A percentile compares a stretch with the other conserved stretches of the same genome.
These are phyloP conservation scores for Tylopilus vinaceipallidus DNA, from an alignment of 768 basidiomycete genomes.

Conservation along the genomic window DNA sequence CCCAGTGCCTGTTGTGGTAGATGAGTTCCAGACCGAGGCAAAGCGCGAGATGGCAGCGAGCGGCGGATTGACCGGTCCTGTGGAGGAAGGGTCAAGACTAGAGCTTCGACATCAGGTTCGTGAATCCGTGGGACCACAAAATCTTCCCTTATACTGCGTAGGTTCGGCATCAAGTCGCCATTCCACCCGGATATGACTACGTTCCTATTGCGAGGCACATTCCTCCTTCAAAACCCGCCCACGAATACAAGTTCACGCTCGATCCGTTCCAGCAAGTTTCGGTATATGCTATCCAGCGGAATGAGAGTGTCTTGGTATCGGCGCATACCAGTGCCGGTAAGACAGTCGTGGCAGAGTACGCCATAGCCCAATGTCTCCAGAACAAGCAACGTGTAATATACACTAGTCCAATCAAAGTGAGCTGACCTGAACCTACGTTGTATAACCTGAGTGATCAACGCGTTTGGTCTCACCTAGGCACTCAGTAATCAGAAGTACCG, in stretches of 20 bases:
- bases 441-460: conserved; percentile 11
- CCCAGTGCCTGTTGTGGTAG: conserved; percentile 76
- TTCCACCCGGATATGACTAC: conserved; percentile 91
- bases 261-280: conserved; percentile 98
- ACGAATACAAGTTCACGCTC: conserved; percentile 93
- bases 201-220: conserved; percentile 86
- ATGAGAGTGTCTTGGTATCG: conserved; percentile 96
- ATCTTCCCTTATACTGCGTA: conserved; percentile 28
- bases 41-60: conserved; percentile 89
- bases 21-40: conserved; percentile 93
- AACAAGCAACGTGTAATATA: conserved; percentile 97
- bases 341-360: conserved; percentile 99
- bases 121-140: neutral
- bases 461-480: conserved; percentile 55
- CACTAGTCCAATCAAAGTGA: conserved; percentile 98
- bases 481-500: conserved; percentile 99
- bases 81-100: conserved; percentile 63
- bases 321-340: conserved; percentile 99
- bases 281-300: conserved; percentile 91
- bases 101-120: conserved; percentile 77
- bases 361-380: conserved; percentile 93
- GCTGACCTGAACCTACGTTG: conserved; percentile 30
- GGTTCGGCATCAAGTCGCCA: conserved; percentile 96
- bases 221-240: conserved; percentile 86
- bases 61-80: conserved; percentile 78